Percentiles rank a stretch among this genome's conserved stretches.
These are phyloP conservation scores for Fusarium hostae DNA, from an alignment of 2,329 filamentous ascomycete species.

Conservation along the genomic window DNA sequence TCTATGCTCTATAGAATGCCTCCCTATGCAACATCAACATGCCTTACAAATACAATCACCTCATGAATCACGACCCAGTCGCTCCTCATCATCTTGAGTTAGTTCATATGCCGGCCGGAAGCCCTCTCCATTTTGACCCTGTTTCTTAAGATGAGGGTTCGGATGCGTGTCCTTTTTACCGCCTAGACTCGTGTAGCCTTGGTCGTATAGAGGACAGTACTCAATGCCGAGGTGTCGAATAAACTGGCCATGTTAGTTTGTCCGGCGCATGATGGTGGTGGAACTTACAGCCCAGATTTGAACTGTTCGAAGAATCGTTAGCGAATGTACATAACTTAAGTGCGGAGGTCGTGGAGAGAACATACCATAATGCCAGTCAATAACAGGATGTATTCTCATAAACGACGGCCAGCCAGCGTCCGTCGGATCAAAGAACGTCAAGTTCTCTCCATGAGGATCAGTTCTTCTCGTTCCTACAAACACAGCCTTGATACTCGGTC, in stretches of 20 bases:
- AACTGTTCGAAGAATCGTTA: constrained; percentile 43
- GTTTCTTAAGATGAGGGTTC: constrained; percentile 69
- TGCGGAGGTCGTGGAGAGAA: too few species aligned
- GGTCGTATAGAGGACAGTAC: constrained; percentile 89
- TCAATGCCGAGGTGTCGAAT: constrained; percentile 81
- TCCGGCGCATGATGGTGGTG: neutral
- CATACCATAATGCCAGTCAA: constrained; percentile 84
- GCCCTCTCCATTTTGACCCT: constrained; percentile 36
- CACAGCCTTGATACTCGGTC: constrained; percentile 70
- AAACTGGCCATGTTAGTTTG: constrained; percentile 65
- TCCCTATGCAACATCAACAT: constrained; percentile 16
- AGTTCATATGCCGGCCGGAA: constrained; percentile 83
- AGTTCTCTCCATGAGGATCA: constrained; percentile 84
- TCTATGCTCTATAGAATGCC: constrained; percentile 35
- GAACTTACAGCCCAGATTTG: constrained; percentile 92
- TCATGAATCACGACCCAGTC: constrained; percentile 74
- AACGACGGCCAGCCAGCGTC: constrained; percentile 92
- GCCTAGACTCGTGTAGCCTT: constrained; percentile 90
- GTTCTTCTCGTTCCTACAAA: constrained; percentile 79
- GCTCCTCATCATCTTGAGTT: constrained; percentile 79
- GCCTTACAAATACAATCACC: constrained; percentile 43
- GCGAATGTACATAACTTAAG: neutral
- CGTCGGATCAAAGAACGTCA: constrained; percentile 87
- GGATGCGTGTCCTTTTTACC: constrained; percentile 89
- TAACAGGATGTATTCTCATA: constrained; percentile 93